phyloP scores from a whole-genome alignment of 2,329 filamentous ascomycete species.

The Davidsoniella virescens region DNA sequence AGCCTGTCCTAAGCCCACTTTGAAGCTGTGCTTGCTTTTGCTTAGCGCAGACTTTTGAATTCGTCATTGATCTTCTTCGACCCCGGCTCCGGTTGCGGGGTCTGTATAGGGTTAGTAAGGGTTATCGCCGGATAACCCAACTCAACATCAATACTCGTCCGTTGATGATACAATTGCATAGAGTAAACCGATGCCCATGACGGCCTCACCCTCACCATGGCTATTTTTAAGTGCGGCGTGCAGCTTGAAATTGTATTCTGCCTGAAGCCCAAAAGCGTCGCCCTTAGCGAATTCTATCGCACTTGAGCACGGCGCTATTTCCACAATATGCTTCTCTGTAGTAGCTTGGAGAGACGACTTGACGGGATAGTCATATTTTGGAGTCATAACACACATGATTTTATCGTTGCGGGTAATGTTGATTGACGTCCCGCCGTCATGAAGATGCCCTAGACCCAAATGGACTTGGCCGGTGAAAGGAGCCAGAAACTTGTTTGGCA shows the following conservation, averaged over 20 bases:
- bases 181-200: conserved; percentile 10
- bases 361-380: too few species aligned
- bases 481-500: not conserved
- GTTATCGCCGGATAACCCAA: too few species aligned
- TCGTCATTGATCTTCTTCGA: not conserved
- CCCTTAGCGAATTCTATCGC: too few species aligned
- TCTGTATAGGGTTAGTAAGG: not conserved
- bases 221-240: conserved; percentile 6
- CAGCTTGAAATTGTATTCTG: not conserved
- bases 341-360: too few species aligned
- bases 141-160: not conserved
- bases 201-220: conserved; percentile 4
- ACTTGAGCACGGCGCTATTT: too few species aligned
- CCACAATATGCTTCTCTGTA: too few species aligned
- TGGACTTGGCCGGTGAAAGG: conserved; percentile 4
- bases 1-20: too few species aligned
- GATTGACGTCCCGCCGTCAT: not conserved
- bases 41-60: conserved; percentile 5
- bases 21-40: too few species aligned
- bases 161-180: not conserved
- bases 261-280: too few species aligned
- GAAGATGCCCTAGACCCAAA: conserved; percentile 1
- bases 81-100: conserved; percentile 7
- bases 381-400: not conserved
- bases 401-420: conserved; percentile 1